Conservation (phyloP, 2,329 filamentous ascomycete genomes). For the Cordyceps farinosa region DNA sequence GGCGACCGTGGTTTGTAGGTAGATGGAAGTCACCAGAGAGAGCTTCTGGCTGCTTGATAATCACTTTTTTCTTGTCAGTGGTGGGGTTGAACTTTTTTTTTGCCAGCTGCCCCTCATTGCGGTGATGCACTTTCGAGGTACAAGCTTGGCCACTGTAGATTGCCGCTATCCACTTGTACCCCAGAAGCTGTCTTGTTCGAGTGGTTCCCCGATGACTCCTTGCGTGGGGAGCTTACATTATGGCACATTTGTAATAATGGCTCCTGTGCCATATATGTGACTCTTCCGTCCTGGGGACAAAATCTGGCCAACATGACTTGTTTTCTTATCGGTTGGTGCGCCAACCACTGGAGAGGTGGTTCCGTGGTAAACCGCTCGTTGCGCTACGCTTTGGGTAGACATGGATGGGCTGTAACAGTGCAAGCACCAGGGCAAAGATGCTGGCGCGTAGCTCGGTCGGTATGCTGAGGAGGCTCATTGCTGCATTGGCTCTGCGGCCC, state of each 20-base stretch:
- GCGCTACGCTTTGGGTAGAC: background rate
- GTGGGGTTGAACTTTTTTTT: conserved; percentile 18
- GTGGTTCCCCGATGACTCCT: background rate
- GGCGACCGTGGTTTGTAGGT: background rate
- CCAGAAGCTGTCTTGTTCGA: background rate
- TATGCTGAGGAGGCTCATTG: background rate
- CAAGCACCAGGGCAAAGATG: background rate
- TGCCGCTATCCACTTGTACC: conserved; percentile 9
- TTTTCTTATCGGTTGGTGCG: background rate
- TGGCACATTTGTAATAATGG: background rate
- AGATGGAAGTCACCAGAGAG: conserved; percentile 15
- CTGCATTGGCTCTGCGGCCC: background rate
- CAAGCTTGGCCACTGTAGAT: background rate
- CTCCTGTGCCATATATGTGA: background rate
- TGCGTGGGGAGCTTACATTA: background rate
- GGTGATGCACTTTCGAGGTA: conserved; percentile 3
- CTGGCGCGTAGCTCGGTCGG: background rate
- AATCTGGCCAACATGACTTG: background rate
- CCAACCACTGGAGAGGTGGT: background rate
- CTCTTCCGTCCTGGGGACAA: background rate
- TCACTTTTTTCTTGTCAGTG: conserved; percentile 16
- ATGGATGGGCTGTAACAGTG: background rate
- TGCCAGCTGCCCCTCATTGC: conserved; percentile 12
- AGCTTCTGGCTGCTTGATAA: conserved; percentile 16
- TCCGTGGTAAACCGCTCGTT: background rate